Evolutionary conservation across 106 monocot species (phyloP).

Genomic region (Acanthochlamys bracteata): DNA sequence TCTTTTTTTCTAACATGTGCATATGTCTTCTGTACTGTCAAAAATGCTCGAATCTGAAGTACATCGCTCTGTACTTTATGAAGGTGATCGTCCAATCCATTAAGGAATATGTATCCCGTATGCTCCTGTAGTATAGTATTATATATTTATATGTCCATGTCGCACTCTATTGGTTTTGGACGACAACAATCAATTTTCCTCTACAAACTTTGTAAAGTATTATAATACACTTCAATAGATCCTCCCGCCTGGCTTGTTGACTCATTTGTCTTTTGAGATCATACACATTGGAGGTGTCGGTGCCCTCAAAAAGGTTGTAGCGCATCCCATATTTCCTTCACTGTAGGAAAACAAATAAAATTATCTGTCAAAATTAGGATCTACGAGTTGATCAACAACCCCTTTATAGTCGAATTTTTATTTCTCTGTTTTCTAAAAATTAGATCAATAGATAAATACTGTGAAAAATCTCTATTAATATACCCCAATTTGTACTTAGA

Average conservation of each 20-base stretch:
- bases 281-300: too few relatives aligned
- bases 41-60: background rate
- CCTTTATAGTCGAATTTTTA: too few relatives aligned
- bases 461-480: too few relatives aligned
- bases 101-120: background rate
- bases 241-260: conserved; percentile 4
- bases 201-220: conserved; percentile 8
- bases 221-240: conserved; percentile 8
- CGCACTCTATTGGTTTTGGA: background rate
- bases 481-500: too few relatives aligned
- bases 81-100: background rate
- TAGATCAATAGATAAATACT: too few relatives aligned
- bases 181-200: conserved; percentile 11
- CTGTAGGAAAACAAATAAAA: too few relatives aligned
- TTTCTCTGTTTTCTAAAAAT: too few relatives aligned
- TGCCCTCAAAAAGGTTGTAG: too few relatives aligned
- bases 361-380: too few relatives aligned
- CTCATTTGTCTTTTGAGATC: too few relatives aligned
- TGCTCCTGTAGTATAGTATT: background rate
- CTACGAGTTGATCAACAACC: too few relatives aligned
- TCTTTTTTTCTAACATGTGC: background rate
- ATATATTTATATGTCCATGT: background rate
- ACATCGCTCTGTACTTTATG: background rate
- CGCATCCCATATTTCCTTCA: too few relatives aligned
- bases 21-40: background rate